These are phyloP conservation scores for Podochytrium sp. DNA, from an alignment of 192 early-diverging fungal species.

Conservation along the genomic window DNA sequence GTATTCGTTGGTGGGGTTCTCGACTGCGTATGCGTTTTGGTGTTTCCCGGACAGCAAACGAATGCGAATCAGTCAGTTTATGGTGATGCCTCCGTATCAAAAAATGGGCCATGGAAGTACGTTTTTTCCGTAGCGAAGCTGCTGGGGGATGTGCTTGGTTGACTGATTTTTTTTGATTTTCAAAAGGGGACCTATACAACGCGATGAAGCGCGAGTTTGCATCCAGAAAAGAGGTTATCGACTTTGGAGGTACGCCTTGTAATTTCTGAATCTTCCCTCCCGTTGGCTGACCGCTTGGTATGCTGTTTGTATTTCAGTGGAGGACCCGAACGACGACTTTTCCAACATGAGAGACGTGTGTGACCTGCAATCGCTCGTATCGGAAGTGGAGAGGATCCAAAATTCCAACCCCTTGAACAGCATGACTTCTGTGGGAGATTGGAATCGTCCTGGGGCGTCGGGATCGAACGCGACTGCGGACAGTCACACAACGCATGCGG, in stretches of 20 bases:
- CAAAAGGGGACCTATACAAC: slow-evolving; percentile 25
- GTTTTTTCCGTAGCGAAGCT: background rate
- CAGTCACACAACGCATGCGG: background rate
- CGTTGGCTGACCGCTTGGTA: background rate
- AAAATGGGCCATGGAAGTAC: slow-evolving; percentile 78
- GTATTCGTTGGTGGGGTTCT: slow-evolving; percentile 84
- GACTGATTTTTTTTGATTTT: background rate
- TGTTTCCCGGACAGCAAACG: slow-evolving; percentile 78
- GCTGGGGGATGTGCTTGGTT: no score
- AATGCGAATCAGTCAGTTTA: slow-evolving; percentile 91
- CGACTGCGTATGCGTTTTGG: slow-evolving; percentile 84
- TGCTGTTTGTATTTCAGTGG: slow-evolving; percentile 63
- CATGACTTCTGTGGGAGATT: no score
- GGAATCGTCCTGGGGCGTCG: background rate
- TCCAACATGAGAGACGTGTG: slow-evolving; percentile 83
- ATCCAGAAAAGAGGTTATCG: slow-evolving; percentile 18
- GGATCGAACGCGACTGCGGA: background rate
- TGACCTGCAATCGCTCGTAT: slow-evolving; percentile 71
- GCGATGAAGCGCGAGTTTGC: slow-evolving; percentile 23
- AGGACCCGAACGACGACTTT: slow-evolving; percentile 92
- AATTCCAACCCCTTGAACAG: background rate
- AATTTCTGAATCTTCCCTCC: background rate
- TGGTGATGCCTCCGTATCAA: slow-evolving; percentile 91
- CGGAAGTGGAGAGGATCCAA: slow-evolving; percentile 52
- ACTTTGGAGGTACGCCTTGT: slow-evolving; percentile 24